Evolutionary conservation across 2,329 filamentous ascomycete species (phyloP).

Genomic region (Aschersonia sp.): DNA sequence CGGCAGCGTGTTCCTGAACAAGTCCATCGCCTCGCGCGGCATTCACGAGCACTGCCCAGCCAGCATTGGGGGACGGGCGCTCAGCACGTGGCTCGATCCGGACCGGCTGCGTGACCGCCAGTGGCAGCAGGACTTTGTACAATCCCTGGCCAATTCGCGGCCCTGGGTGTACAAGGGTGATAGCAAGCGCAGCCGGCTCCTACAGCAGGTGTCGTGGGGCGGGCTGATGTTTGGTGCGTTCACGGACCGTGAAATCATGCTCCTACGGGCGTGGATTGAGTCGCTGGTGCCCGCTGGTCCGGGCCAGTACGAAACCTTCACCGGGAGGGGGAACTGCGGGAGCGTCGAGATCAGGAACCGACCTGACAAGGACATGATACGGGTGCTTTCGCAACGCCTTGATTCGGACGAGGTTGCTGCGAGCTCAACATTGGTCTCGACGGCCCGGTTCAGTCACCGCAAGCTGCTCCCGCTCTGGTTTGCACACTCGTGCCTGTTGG

Average conservation of each 20-base stretch:
- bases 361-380: neutral
- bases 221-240: constrained; percentile 36
- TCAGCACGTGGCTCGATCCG: constrained; percentile 3
- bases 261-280: constrained; percentile 5
- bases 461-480: constrained; percentile 4
- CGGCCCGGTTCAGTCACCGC: neutral
- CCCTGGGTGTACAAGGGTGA: constrained; percentile 25
- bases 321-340: neutral
- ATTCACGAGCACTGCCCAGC: constrained; percentile 3
- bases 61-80: constrained; percentile 1
- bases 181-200: constrained; percentile 22
- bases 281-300: neutral
- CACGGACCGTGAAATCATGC: constrained; percentile 21
- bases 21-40: constrained; percentile 2
- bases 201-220: constrained; percentile 27
- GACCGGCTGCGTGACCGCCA: neutral
- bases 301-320: neutral
- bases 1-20: neutral
- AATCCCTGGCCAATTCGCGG: constrained; percentile 2
- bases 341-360: neutral
- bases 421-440: neutral
- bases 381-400: neutral
- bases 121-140: constrained; percentile 3
- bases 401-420: neutral
- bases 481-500: constrained; percentile 3